phyloP scores from a whole-genome alignment of 1,139 yeast species.

The Lodderomyces pseudojiufengensis region DNA sequence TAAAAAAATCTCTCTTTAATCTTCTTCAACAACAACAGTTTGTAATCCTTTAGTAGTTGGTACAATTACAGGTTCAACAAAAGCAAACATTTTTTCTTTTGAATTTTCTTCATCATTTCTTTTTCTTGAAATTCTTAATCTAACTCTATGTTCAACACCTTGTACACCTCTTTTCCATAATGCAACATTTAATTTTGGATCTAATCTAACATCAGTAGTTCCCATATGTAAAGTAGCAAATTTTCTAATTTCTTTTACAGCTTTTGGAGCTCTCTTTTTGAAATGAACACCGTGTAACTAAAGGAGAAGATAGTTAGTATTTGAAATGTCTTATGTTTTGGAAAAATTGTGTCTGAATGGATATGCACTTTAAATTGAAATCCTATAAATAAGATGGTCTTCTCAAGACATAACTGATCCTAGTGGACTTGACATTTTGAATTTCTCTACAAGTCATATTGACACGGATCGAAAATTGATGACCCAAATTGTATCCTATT shows the following conservation, averaged over 20 bases:
- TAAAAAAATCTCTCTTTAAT: too few relatives aligned
- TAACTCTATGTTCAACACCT: constrained; percentile 97
- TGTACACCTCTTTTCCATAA: constrained; percentile 99
- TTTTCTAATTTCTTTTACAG: constrained; percentile 98
- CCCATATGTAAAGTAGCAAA: constrained; percentile 99
- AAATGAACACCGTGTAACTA: constrained; percentile 96
- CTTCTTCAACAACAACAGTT: constrained; percentile 95
- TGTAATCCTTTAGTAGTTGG: constrained; percentile 96
- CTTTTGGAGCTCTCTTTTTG: constrained; percentile 99
- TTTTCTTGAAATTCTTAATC: constrained; percentile 99
- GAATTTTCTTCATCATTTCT: constrained; percentile 99
- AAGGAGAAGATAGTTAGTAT: constrained; percentile 14
- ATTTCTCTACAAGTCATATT: too few relatives aligned
- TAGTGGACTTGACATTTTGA: too few relatives aligned
- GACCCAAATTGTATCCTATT: too few relatives aligned
- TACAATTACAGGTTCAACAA: constrained; percentile 95
- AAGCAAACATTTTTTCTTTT: constrained; percentile 96
- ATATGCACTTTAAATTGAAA: too few relatives aligned
- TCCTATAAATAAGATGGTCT: too few relatives aligned
- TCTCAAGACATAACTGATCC: too few relatives aligned
- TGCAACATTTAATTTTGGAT: constrained; percentile 97
- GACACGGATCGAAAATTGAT: too few relatives aligned
- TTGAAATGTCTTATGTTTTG: too few relatives aligned
- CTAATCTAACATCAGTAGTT: constrained; percentile 97
- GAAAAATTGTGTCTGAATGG: too few relatives aligned